Conservation (phyloP, 2,329 filamentous ascomycete species). For the Corniculantispora saksenae region DNA sequence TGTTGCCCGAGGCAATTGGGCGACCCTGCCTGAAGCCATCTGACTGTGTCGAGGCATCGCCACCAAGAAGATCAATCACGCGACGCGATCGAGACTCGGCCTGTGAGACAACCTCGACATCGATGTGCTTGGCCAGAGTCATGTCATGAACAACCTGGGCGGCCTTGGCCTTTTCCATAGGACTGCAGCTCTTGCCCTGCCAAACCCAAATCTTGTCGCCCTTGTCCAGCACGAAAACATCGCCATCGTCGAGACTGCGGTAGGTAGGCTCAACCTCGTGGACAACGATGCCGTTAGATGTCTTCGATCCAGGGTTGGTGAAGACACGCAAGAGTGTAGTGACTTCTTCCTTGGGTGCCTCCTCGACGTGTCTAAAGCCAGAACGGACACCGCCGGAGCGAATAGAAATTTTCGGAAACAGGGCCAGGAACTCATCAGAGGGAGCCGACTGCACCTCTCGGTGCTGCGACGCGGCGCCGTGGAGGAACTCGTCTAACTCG, state of each 20-base stretch:
- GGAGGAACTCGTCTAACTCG: conserved; percentile 67
- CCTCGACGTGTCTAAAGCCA: conserved; percentile 65
- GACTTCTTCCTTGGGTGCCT: conserved; percentile 41
- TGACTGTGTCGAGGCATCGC: conserved; percentile 41
- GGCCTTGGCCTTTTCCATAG: conserved; percentile 69
- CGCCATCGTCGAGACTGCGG: conserved; percentile 62
- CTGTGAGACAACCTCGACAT: conserved; percentile 66
- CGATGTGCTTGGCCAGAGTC: conserved; percentile 62
- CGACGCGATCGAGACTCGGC: conserved; percentile 55
- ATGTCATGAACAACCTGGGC: conserved; percentile 67
- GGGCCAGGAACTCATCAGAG: conserved; percentile 59
- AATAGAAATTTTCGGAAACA: conserved; percentile 64
- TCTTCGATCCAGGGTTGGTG: conserved; percentile 52
- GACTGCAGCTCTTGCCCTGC: conserved; percentile 65
- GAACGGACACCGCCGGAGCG: conserved; percentile 60
- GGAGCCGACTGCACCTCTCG: conserved; percentile 62
- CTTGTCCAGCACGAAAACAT: conserved; percentile 66
- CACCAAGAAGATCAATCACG: conserved; percentile 58
- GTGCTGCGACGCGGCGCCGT: conserved; percentile 63
- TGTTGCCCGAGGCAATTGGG: conserved; percentile 38
- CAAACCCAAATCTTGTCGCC: conserved; percentile 68
- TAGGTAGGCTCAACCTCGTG: conserved; percentile 64
- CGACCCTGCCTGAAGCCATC: conserved; percentile 43
- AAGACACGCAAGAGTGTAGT: conserved; percentile 62
- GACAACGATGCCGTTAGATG: conserved; percentile 54